Percentiles rank a stretch among this genome's conserved stretches.
Conservation (phyloP, 2,329 filamentous ascomycete species). For the Aspergillus alliaceus region DNA sequence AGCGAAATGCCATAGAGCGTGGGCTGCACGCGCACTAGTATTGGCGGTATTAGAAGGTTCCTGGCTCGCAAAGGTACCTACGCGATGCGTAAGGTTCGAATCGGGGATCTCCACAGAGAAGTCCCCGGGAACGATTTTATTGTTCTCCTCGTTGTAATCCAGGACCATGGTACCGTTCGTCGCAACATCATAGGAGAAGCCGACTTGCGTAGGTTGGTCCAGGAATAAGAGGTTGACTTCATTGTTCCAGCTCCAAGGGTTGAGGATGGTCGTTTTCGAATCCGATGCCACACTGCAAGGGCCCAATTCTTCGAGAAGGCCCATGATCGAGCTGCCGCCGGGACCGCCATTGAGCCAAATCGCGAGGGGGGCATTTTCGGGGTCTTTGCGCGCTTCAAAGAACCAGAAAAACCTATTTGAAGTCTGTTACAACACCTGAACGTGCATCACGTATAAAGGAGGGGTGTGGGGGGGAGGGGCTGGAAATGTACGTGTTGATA, state of each 20-base stretch:
- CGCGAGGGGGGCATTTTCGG: conserved; percentile 56
- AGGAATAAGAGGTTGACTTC: conserved; percentile 69
- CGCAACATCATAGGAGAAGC: conserved; percentile 55
- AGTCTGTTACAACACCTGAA: too few relatives aligned
- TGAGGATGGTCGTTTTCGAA: conserved; percentile 51
- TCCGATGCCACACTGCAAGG: conserved; percentile 56
- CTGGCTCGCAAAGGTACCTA: conserved; percentile 54
- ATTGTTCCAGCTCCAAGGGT: conserved; percentile 64
- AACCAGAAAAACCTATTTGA: conserved; percentile 60
- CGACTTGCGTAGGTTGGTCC: conserved; percentile 63
- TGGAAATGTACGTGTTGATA: conserved; percentile 56
- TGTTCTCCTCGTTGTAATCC: conserved; percentile 24
- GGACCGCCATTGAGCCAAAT: conserved; percentile 67
- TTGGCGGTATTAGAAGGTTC: conserved; percentile 48
- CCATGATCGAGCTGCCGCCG: conserved; percentile 59
- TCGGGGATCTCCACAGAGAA: conserved; percentile 28
- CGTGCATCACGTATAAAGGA: too few relatives aligned
- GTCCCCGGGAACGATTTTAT: conserved; percentile 23
- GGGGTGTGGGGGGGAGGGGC: too few relatives aligned
- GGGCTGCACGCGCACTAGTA: conserved; percentile 53
- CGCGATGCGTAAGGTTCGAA: conserved; percentile 54
- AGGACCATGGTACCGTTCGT: conserved; percentile 38
- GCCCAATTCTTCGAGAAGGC: conserved; percentile 52
- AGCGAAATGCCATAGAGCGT: conserved; percentile 59
- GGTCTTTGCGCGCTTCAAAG: conserved; percentile 57